Evolutionary conservation across 805 yeast genomes (phyloP).

Genomic region (Vanderwaltozyma tropicalis): DNA sequence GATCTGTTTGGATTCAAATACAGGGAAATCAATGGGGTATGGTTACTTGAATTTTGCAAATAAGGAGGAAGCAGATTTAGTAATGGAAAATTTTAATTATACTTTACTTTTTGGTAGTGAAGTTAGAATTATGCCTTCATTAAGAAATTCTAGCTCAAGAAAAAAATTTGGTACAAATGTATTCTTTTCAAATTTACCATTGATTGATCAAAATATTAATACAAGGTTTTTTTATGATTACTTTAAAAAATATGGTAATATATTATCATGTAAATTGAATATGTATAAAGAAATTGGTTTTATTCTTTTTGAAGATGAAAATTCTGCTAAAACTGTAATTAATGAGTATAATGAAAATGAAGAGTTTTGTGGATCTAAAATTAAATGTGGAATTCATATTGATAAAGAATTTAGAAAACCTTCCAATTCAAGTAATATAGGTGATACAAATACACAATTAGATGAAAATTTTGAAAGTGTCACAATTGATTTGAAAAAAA

Average conservation of each 20-base stretch:
- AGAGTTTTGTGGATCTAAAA: conserved; percentile 20
- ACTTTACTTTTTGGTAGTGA: conserved; percentile 33
- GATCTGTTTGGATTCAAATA: conserved; percentile 44
- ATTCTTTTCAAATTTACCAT: conserved; percentile 37
- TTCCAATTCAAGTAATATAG: not conserved
- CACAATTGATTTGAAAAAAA: not conserved
- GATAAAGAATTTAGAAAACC: conserved; percentile 2
- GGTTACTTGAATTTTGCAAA: conserved; percentile 58
- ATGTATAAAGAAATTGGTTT: conserved; percentile 32
- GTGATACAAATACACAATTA: too few relatives aligned
- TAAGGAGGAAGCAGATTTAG: conserved; percentile 41
- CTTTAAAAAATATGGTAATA: conserved; percentile 39
- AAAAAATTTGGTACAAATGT: conserved; percentile 42
- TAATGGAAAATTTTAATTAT: conserved; percentile 50
- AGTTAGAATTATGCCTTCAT: conserved; percentile 46
- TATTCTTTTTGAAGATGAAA: conserved; percentile 28
- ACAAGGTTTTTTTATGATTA: conserved; percentile 39
- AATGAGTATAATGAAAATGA: conserved; percentile 20
- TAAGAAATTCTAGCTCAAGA: conserved; percentile 34
- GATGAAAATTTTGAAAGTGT: not conserved
- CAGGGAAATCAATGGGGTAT: conserved; percentile 53
- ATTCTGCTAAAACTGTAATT: conserved; percentile 30
- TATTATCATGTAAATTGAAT: conserved; percentile 34
- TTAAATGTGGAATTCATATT: conserved; percentile 32
- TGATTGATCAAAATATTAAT: conserved; percentile 21